Evolutionary conservation across 2,329 filamentous ascomycete genomes (phyloP), one percentile per base, ranked within the genome.

Genomic region (Cercospora berteroae): DNA sequence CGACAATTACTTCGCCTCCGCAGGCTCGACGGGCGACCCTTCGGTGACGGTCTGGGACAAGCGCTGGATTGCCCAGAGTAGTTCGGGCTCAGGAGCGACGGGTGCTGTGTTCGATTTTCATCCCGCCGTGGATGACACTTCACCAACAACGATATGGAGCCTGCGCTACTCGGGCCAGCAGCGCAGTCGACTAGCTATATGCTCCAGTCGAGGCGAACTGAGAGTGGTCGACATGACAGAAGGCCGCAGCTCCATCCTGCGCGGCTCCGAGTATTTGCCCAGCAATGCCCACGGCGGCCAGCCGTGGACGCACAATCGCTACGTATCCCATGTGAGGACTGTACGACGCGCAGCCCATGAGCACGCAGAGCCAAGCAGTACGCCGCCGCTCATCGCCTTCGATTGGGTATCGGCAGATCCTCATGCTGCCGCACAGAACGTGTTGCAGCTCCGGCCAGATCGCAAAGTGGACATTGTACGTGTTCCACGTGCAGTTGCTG

Each of bases 1-100:
- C 73, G 88, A 90, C 71, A 93, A 95, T 73, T 94, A 93, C 78
- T 94, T 95, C 80, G 89, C 92, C 1, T 94, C 92, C 1, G 92
- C 91, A 13, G 83, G 83, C 1, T 89, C 90, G 2, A 81, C 92
- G 12, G 90, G 92, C 67, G 89, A 92, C 60, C 89, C 91, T 0
- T 88, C 88, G 7, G 84, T 94, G 61, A 89, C 90, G 77, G 84
- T 94, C 33, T 94, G 91, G 91, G 91, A 94, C 75, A 87, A 89
- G 27, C 88, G 91, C 5, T 83, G 81, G 73, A 77, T 79, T 3
- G 64, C 72, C 10, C 67, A 70, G 23, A 70, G 59, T 69, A 68
- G 72, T 16, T 67, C 88, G 63, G 85, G 86, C 13, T 74, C 89
- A 16, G 85, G 87, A 0, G 90, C 87, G 18, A 76, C 68, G 31